Evolutionary conservation across 129 eudicot species (phyloP).

Genomic region (Arctium minus): DNA sequence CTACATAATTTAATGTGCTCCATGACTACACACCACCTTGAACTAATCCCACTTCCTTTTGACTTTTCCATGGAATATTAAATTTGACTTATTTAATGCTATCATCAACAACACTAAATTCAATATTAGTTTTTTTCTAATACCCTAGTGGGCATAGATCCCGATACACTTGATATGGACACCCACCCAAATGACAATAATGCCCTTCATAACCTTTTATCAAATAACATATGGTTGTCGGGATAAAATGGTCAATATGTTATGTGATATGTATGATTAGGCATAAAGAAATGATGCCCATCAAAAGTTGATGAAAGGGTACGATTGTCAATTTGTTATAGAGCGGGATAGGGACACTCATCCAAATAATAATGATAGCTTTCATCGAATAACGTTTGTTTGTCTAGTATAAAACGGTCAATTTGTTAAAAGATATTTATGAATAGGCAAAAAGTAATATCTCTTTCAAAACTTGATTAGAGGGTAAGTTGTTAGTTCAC

Average conservation of each 20-base stretch:
- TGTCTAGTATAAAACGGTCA: slow-evolving; percentile 8
- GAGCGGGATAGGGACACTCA: slow-evolving; percentile 14
- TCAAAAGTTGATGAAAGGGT: background rate
- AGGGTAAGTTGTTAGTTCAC: background rate
- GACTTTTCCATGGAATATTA: slow-evolving; percentile 19
- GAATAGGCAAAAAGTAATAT: background rate
- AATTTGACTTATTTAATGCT: slow-evolving; percentile 21
- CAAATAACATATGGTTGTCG: background rate
- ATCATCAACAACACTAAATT: slow-evolving; percentile 28
- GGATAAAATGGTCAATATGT: background rate
- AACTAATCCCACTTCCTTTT: slow-evolving; percentile 28
- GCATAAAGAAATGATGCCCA: background rate
- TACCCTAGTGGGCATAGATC: slow-evolving; percentile 25
- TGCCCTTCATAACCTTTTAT: background rate
- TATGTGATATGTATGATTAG: background rate
- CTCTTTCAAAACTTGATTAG: background rate
- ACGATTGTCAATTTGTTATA: background rate
- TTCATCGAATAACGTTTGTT: background rate
- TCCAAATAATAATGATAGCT: background rate
- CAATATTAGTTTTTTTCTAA: slow-evolving; percentile 15
- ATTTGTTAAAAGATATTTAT: background rate
- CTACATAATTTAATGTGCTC: slow-evolving; percentile 1
- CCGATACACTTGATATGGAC: slow-evolving; percentile 43
- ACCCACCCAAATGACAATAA: background rate
- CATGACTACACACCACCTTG: slow-evolving; percentile 23